Conservation (phyloP, 2,329 filamentous ascomycete genomes). For the Claviceps pazoutovae region DNA sequence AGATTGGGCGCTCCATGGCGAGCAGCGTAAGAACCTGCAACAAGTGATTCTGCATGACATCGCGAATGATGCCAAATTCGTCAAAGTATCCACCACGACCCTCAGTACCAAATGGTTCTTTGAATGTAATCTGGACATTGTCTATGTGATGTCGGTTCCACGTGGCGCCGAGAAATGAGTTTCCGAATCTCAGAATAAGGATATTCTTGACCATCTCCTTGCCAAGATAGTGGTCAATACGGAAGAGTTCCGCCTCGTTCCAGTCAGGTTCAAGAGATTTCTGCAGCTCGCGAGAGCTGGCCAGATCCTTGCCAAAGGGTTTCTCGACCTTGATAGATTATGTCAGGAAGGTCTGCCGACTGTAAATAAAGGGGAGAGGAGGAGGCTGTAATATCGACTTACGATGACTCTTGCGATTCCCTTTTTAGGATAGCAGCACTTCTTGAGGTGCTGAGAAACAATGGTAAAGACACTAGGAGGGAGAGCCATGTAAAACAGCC, state of each 20-base stretch:
- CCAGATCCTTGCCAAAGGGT: conserved; percentile 94
- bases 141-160: conserved; percentile 99
- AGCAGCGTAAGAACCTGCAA: conserved; percentile 91
- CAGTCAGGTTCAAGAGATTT: conserved; percentile 92
- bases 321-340: conserved; percentile 69
- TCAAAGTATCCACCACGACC: conserved; percentile 98
- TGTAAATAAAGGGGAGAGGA: too few species aligned
- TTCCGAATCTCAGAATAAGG: conserved; percentile 91
- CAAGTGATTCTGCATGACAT: conserved; percentile 99
- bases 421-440: conserved; percentile 84
- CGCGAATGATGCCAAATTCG: conserved; percentile 97
- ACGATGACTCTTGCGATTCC: conserved; percentile 93
- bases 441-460: conserved; percentile 93
- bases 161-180: conserved; percentile 95
- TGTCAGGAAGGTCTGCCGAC: background rate
- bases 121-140: conserved; percentile 98
- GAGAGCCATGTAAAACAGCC: conserved; percentile 98
- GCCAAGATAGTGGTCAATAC: conserved; percentile 97
- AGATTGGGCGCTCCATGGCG: conserved; percentile 96
- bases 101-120: conserved; percentile 97
- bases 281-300: conserved; percentile 86
- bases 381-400: conserved; percentile 10
- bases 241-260: conserved; percentile 98
- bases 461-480: conserved; percentile 96
- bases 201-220: conserved; percentile 99